Base-by-base conservation (phyloP, 1,139 yeast species). In the Williopsis jadinii region DNA sequence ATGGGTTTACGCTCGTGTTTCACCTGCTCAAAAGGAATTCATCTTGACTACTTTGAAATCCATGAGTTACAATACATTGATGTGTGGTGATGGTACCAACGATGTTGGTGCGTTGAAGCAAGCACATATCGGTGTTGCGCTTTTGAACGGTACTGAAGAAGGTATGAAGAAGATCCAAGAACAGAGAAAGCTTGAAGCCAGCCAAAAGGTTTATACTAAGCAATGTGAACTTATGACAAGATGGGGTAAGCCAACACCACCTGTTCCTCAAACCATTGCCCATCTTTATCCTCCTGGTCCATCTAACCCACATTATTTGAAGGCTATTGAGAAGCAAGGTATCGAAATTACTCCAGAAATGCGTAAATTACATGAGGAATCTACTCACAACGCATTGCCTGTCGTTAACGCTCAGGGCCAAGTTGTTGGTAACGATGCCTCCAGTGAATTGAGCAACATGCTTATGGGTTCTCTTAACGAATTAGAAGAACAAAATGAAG, bases 51-150 rank as follows among this genome's bases (percentile, higher is more conserved):
- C 87, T 35, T 75, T 87, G 61, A 92, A 92, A 63, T 83, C 80
- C 45, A 77, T 88, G 60, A 97, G 97, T 30, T 92, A 90, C 65
- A 84, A 77, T 58, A 92, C 98, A 30, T 75, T 94, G 55, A 92
- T 92, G 99, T 92, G 98, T 68, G 99, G 99, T 71, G 99, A 92
- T 67, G 99, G 99, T 67, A 92, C 99, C 30, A 92, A 92, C 62
- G 99, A 92, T 71, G 98, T 92, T 43, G 99, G 99, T 64, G 99
- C 99, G 41, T 77, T 92, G 66, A 94, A 92, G 64, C 97, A 92
- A 68, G 97, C 99, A 9, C 96, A 92, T 59, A 83, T 92, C 60
- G 98, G 98, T 70, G 90, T 92, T 59, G 99, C 99, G 12, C 70
- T 92, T 53, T 74, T 94, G 61, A 94, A 94, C 59, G 99, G 97